Base-by-base conservation (phyloP, 345 rosid genomes). In the Kandelia obovata region DNA sequence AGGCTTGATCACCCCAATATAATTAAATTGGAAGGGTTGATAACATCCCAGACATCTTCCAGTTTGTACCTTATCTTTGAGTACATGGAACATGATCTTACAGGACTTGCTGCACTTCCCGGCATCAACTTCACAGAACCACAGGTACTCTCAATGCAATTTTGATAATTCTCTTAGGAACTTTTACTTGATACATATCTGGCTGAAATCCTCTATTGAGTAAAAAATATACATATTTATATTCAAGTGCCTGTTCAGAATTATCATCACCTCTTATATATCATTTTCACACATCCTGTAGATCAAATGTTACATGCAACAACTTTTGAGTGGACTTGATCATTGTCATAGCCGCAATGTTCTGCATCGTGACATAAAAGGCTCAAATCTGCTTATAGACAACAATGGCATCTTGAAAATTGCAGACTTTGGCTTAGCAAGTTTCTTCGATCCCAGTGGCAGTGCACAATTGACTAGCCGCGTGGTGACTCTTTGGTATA, bases 61-160 rank as follows among this genome's bases (percentile, higher is more conserved):
- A 85, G 88, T 77, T 81, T 95, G 70, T 92, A 90, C 84, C 96
- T 95, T 76, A 84, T 95, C 73, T 92, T 95, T 8, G 99, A 95
- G 80, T 95, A 92, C 62, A 95, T 95, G 99, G 99, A 95, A 73
- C 99, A 95, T 75, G 99, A 95, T 77, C 96, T 95, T 28, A 90
- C 91, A 5, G 99, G 99, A 65, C 88, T 95, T 76, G 81, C 90
- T 58, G 84, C 99, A 1, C 79, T 89, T 67, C 96, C 99, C 3
- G 89, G 93, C n/a, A 58, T 79, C 71, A 88, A 88, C 80, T 95
- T 95, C 73, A 71, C 88, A 0, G 96, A 95, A 81, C 81, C 99
- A 57, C 96, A 95, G 99, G 99, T 95, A 82, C 26, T 70, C 37
- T 20, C 62, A 30, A 37, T 71, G 58, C 35, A 68, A 43, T 32